Conservation (phyloP, 2,329 filamentous ascomycete genomes). For the Ceratocystis cubensis region DNA sequence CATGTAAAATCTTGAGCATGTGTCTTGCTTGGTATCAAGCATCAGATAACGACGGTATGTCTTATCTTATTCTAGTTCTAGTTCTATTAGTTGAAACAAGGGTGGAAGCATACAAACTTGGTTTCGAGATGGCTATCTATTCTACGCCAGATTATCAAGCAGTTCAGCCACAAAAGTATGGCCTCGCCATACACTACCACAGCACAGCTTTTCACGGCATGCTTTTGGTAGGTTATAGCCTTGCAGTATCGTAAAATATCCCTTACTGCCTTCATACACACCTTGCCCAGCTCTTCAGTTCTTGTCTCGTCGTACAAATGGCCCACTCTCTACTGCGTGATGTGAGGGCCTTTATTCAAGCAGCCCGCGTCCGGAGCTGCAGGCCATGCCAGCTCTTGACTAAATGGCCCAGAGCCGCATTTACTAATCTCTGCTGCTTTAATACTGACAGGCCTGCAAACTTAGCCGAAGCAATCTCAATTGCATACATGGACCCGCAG, state of each 20-base stretch:
- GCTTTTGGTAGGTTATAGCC: too few species aligned
- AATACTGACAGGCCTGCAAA: conserved; percentile 62
- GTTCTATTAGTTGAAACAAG: not conserved
- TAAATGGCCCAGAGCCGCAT: conserved; percentile 58
- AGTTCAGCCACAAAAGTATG: too few species aligned
- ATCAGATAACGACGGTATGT: not conserved
- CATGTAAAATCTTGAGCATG: not conserved
- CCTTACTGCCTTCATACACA: not conserved
- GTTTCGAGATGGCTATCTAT: not conserved
- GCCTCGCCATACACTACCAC: too few species aligned
- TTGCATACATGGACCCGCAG: conserved; percentile 78
- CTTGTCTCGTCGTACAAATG: too few species aligned
- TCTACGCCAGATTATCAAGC: not conserved
- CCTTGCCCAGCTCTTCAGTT: too few species aligned
- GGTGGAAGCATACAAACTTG: not conserved
- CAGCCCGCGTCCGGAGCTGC: conserved; percentile 59
- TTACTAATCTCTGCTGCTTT: conserved; percentile 74
- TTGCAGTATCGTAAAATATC: not conserved
- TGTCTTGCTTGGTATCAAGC: not conserved
- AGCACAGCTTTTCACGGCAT: too few species aligned
- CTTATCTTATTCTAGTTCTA: not conserved
- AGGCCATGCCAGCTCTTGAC: conserved; percentile 75
- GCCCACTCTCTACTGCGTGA: not conserved
- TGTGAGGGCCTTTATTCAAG: conserved; percentile 24
- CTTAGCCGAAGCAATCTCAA: conserved; percentile 59